Evolutionary conservation across 169 alveolate species (phyloP).

Genomic region (Eimeria falciformis): DNA sequence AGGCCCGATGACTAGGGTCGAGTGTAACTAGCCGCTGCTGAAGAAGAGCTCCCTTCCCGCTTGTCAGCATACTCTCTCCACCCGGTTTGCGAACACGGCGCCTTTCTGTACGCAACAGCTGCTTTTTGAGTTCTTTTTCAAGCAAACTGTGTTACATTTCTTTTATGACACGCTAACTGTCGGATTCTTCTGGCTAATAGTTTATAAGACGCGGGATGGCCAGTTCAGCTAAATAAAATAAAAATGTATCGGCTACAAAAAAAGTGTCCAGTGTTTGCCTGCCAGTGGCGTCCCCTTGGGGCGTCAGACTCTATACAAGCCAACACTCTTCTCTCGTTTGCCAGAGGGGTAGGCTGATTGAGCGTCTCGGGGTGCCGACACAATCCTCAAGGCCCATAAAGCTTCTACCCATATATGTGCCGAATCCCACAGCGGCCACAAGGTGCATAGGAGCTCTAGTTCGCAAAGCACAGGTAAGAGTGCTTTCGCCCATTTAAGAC

Average conservation of each 20-base stretch:
- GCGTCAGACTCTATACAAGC: not conserved
- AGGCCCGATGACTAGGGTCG: slow-evolving; percentile 17
- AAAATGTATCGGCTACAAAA: slow-evolving; percentile 6
- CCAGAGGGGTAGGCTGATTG: not conserved
- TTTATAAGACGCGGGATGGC: too few relatives aligned
- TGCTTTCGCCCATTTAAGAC: too few relatives aligned
- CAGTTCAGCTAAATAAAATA: too few relatives aligned
- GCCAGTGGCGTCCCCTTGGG: not conserved
- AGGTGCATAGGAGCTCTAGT: too few relatives aligned
- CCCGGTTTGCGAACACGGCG: too few relatives aligned
- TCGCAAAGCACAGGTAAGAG: not conserved
- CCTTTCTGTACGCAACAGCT: too few relatives aligned
- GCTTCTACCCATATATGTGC: too few relatives aligned
- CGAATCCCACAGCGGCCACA: too few relatives aligned
- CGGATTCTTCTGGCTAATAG: too few relatives aligned
- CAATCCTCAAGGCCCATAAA: too few relatives aligned
- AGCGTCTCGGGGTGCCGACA: slow-evolving; percentile 6
- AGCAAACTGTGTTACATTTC: not conserved
- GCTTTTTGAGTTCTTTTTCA: not conserved
- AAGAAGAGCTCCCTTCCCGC: not conserved
- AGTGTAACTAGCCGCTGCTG: slow-evolving; percentile 16
- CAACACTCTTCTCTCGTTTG: not conserved
- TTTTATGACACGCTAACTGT: too few relatives aligned
- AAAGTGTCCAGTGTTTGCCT: not conserved
- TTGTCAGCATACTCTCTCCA: too few relatives aligned